Percentiles rank a stretch among this genome's conserved stretches.
Evolutionary conservation across 768 basidiomycete genomes (phyloP).

Genomic region (Termitomyces sp.): DNA sequence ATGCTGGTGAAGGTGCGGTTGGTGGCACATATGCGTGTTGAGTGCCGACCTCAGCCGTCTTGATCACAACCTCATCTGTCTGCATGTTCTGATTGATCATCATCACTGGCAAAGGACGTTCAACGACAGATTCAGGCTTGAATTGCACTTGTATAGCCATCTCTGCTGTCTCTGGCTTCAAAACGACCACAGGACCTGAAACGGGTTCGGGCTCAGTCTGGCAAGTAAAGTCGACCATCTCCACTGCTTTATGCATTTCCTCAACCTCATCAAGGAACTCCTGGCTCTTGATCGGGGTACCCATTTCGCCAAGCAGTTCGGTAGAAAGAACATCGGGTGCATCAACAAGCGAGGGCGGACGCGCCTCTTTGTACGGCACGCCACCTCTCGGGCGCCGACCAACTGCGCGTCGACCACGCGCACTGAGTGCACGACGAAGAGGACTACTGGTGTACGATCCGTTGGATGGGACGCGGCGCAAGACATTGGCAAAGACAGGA

Average conservation of each 20-base stretch:
- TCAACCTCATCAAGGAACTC: constrained; percentile 31
- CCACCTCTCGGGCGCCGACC: constrained; percentile 59
- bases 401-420: constrained; percentile 38
- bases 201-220: constrained; percentile 51
- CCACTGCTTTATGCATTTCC: constrained; percentile 31
- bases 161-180: constrained; percentile 27
- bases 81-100: constrained; percentile 37
- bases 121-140: constrained; percentile 19
- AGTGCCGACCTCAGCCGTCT: constrained; percentile 40
- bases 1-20: constrained; percentile 23
- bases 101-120: constrained; percentile 13
- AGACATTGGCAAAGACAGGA: constrained; percentile 74
- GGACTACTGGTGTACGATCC: constrained; percentile 49
- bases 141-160: constrained; percentile 35
- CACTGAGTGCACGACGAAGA: constrained; percentile 50
- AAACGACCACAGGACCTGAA: constrained; percentile 19
- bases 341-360: constrained; percentile 66
- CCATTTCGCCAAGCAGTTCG: constrained; percentile 46
- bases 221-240: constrained; percentile 56
- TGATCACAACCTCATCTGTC: constrained; percentile 33
- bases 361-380: constrained; percentile 61
- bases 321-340: constrained; percentile 68
- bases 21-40: constrained; percentile 32
- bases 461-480: constrained; percentile 51
- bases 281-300: constrained; percentile 35